These are phyloP conservation scores for Ambrosiella xylebori DNA, from an alignment of 2,329 filamentous ascomycete species.

Conservation along the genomic window DNA sequence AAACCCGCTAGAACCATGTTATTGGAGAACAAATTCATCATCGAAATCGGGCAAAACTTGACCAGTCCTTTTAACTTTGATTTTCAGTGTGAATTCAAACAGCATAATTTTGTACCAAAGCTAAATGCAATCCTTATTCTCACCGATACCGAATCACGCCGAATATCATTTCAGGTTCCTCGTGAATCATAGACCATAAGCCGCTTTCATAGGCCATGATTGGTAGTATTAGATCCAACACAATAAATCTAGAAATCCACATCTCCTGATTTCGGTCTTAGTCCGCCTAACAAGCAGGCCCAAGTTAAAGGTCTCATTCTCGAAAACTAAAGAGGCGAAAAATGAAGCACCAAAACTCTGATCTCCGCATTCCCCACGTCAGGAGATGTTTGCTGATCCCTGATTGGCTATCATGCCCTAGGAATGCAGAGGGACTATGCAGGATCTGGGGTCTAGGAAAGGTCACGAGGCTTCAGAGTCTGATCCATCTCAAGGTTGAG, in stretches of 20 bases:
- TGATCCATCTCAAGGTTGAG: neutral
- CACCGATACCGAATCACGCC: too few species aligned
- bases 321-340: neutral
- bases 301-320: neutral
- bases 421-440: conserved; percentile 1
- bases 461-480: conserved; percentile 11
- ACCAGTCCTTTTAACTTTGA: too few species aligned
- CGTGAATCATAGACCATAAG: too few species aligned
- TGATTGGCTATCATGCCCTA: conserved; percentile 4
- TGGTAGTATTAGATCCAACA: neutral
- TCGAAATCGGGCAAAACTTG: too few species aligned
- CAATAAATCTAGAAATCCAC: neutral
- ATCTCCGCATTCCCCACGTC: conserved; percentile 9
- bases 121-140: too few species aligned
- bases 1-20: too few species aligned
- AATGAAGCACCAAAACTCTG: neutral
- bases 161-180: too few species aligned
- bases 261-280: neutral
- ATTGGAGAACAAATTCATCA: too few species aligned
- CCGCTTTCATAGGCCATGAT: neutral
- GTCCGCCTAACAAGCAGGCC: neutral
- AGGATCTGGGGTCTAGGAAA: conserved; percentile 1
- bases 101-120: too few species aligned
- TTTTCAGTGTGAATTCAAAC: too few species aligned
- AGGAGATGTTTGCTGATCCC: conserved; percentile 1